Base-by-base conservation (phyloP, 2,329 filamentous ascomycete species). In the Trichoderma lentiforme region DNA sequence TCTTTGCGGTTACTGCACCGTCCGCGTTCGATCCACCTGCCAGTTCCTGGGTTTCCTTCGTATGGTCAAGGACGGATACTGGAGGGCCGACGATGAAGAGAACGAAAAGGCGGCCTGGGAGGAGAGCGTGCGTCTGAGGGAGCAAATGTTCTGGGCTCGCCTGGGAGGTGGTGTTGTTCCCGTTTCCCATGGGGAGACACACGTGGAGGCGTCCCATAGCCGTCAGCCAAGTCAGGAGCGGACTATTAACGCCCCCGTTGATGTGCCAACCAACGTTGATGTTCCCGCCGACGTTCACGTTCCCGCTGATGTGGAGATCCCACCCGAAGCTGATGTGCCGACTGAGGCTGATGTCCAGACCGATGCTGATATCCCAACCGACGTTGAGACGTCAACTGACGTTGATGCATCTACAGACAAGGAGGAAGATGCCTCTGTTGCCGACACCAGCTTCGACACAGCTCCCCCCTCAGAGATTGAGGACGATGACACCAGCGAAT, bases 101-200 rank as follows among this genome's bases (percentile, higher is more conserved):
- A 93, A 94, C 39, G 93, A 97, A 81, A 93, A 92, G 78, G 89
- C 90, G 32, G 94, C 94, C 0, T 99, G 96, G 96, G 95, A 98
- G 79, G 96, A 99, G 83, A 94, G 94, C 71, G 92, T 98, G 12
- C 89, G 92, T 34, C 82, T 98, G 62, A 88, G 96, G 65, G 96
- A 99, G 80, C 91, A 95, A 76, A 97, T 99, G 92, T 99, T 99
- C 80, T 99, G 96, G 96, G 90, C 93, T 65, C 89, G 96, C 70
- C 90, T 99, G 67, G 95, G 95, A 30, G 96, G 95, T 32, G 96
- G 96, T 15, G 94, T 99, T 2, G 84, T 98, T 14, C 96, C 95
- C 1, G 85, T 88, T 11, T 76, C 77, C 12, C 82, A 82, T 28
- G 74, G 69, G 5, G 71, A 77, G n/a, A 73, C 76, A 2, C 73